phyloP scores from a whole-genome alignment of 345 rosid species.

The Eutrema japonicum region DNA sequence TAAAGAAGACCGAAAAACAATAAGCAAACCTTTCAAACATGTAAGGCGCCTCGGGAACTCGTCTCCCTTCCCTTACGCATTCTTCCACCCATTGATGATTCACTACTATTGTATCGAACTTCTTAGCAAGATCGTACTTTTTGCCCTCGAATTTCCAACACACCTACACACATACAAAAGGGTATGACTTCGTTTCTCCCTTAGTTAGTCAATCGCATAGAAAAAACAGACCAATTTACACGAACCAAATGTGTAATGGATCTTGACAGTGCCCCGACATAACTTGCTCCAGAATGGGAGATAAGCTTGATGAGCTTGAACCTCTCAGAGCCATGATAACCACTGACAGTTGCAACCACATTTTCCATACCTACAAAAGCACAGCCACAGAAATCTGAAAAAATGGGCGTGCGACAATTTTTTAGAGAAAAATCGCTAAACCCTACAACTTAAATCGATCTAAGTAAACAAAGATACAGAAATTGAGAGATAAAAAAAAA shows the following conservation, averaged over 20 bases:
- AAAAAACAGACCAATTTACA: neutral
- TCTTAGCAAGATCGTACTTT: conserved; percentile 68
- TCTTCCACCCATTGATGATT: conserved; percentile 92
- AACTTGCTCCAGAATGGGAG: conserved; percentile 70
- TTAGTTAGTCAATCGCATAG: neutral
- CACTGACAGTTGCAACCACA: conserved; percentile 91
- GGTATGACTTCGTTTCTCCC: conserved; percentile 1
- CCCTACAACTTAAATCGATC: neutral
- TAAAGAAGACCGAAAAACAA: neutral
- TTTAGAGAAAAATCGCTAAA: neutral
- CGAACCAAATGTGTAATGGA: conserved; percentile 83
- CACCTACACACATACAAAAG: conserved; percentile 51
- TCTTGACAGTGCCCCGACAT: conserved; percentile 71
- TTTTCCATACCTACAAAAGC: conserved; percentile 67
- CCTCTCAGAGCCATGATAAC: conserved; percentile 79
- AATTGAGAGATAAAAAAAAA: neutral
- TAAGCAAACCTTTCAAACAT: conserved; percentile 58
- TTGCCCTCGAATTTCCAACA: conserved; percentile 84
- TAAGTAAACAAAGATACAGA: neutral
- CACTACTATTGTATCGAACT: conserved; percentile 56
- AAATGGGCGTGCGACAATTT: neutral
- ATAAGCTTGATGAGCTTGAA: conserved; percentile 86
- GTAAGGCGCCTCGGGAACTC: conserved; percentile 68
- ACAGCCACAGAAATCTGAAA: conserved; percentile 17
- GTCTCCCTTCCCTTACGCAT: conserved; percentile 64